A percentile compares a stretch with the other conserved stretches of the same genome.
Conservation (phyloP, 2,329 filamentous ascomycete species). For the Herpotrichia juniperi region DNA sequence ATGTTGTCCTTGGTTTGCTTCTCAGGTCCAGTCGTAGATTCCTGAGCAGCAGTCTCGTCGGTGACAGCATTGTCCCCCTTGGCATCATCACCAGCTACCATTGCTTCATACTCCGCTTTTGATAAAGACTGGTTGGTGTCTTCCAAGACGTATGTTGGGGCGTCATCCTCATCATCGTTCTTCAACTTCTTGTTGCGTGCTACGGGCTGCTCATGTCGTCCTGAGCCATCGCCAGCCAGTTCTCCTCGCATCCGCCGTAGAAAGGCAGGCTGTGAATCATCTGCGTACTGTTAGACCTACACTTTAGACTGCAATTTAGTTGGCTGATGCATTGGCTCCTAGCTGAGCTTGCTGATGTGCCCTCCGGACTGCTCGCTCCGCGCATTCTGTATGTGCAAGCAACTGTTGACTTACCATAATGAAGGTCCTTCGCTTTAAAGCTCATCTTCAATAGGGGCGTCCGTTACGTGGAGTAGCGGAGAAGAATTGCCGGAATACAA, state of each 20-base stretch:
- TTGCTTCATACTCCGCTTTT: slow-evolving; percentile 56
- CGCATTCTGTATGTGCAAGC: too few relatives aligned
- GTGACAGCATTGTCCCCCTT: slow-evolving; percentile 9
- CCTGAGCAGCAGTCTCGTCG: neutral
- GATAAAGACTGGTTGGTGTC: slow-evolving; percentile 67
- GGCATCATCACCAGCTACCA: slow-evolving; percentile 41
- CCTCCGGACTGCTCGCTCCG: too few relatives aligned
- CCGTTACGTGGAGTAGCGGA: neutral
- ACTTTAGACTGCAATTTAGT: too few relatives aligned
- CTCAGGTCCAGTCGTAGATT: neutral
- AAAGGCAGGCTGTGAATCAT: slow-evolving; percentile 57
- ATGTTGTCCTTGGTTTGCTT: slow-evolving; percentile 36
- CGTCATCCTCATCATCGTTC: slow-evolving; percentile 73
- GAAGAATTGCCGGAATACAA: too few relatives aligned
- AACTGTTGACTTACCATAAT: slow-evolving; percentile 4
- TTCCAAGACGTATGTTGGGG: slow-evolving; percentile 76
- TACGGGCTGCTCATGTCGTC: slow-evolving; percentile 52
- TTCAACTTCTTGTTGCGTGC: slow-evolving; percentile 52
- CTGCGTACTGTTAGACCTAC: slow-evolving; percentile 51
- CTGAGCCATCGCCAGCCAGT: slow-evolving; percentile 58
- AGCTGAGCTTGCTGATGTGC: too few relatives aligned
- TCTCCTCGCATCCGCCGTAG: slow-evolving; percentile 57
- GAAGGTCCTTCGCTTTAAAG: slow-evolving; percentile 68
- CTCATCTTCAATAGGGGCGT: slow-evolving; percentile 47
- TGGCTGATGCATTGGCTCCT: too few relatives aligned